A percentile compares a stretch with the other conserved stretches of the same genome.
Conservation (phyloP, 2,329 filamentous ascomycete species). For the Myriosclerotinia curreyana region DNA sequence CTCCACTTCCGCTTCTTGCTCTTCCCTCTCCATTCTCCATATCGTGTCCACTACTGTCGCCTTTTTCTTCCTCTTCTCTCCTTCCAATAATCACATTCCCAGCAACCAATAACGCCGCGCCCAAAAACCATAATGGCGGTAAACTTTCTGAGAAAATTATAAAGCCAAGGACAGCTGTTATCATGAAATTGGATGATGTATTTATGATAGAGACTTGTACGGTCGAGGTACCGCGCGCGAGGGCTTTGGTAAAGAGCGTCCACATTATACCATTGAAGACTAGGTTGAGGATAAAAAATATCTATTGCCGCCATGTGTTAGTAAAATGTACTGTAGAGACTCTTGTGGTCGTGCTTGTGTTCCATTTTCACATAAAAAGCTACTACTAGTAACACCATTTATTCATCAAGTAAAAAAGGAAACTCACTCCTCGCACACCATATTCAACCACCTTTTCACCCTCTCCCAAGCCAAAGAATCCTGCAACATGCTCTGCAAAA, state of each 20-base stretch:
- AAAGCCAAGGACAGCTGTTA: constrained; percentile 69
- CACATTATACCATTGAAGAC: constrained; percentile 58
- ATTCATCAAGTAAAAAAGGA: background rate
- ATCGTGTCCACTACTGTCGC: constrained; percentile 22
- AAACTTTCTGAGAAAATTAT: constrained; percentile 69
- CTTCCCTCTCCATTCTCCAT: constrained; percentile 25
- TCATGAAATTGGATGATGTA: constrained; percentile 76
- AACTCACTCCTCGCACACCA: constrained; percentile 49
- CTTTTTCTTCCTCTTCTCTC: constrained; percentile 53
- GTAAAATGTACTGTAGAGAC: background rate
- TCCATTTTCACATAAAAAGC: background rate
- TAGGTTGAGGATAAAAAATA: constrained; percentile 27
- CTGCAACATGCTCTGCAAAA: constrained; percentile 48
- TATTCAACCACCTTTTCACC: constrained; percentile 49
- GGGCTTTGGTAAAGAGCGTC: constrained; percentile 75
- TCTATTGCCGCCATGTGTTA: background rate
- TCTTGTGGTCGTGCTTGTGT: background rate
- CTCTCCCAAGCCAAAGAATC: constrained; percentile 45
- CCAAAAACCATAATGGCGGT: constrained; percentile 73
- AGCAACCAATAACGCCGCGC: constrained; percentile 67
- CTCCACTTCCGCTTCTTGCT: constrained; percentile 12
- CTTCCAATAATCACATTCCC: constrained; percentile 76
- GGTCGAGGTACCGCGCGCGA: constrained; percentile 70
- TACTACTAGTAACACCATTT: background rate
- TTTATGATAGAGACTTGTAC: constrained; percentile 81